Evolutionary conservation across 2,329 filamentous ascomycete genomes (phyloP), one percentile per base, ranked within the genome.

Genomic region (Rutstroemia sp.): DNA sequence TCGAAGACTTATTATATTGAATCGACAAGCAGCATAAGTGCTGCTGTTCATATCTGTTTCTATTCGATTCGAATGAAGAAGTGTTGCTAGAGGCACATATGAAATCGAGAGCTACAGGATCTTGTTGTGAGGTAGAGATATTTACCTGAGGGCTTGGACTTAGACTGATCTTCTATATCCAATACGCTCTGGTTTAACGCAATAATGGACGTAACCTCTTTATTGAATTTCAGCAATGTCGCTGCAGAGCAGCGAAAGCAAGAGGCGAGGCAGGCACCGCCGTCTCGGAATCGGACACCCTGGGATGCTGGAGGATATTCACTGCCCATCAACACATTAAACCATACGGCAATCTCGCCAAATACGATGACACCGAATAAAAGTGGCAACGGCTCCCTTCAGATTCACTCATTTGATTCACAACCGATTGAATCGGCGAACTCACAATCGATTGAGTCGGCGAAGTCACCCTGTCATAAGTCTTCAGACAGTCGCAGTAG

Each of bases 301-400:
- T 70, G 69, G 68, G 68, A 71, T 58, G 68, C 68, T 19, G 68
- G 66, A 53, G 69, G 69, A 44, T 71, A 71, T 62, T 65, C 69
- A 57, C 58, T 71, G 45, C 69, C 68, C 7, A 62, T 70, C 34
- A 66, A 67, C 48, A 64, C 60, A 23, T 44, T 62, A 30, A 58
- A 58, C 19, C 61, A 48, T 42, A 45, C 53, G 45, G 53, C 50
- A 14, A 56, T 37, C 37, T 42, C 44, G 16, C 23, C 25, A 44
- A 41, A 37, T 34, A 21, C 39, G 25, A 17, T 12, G 12, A 34
- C 38, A 6, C 47, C 47, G 21, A 45, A 56, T 51, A 47, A 51
- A 19, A 5, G 7, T 39, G 30, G 38, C 34, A 42, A 19, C 14
- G 23, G 17, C 5, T 37, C 25, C 17, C 21, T 8, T 34, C 39